These are phyloP conservation scores for Mrakia gelida DNA, from an alignment of 768 basidiomycete species.

Conservation along the genomic window DNA sequence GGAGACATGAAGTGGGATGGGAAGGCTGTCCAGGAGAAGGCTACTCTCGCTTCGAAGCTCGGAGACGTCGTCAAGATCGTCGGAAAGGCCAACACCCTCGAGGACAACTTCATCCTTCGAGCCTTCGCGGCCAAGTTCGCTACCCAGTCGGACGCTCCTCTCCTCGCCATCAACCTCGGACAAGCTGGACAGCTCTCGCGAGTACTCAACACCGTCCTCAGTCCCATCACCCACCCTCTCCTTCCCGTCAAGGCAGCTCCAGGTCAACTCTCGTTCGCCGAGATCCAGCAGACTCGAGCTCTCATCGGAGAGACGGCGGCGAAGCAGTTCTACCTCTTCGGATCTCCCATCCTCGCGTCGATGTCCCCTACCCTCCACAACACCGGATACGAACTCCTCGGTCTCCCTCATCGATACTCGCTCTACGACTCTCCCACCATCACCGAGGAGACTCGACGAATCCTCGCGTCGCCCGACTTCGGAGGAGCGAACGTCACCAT, in stretches of 20 bases:
- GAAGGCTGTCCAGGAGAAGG: slow-evolving; percentile 61
- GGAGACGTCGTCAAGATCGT: slow-evolving; percentile 94
- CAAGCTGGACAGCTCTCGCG: slow-evolving; percentile 80
- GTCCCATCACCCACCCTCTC: slow-evolving; percentile 82
- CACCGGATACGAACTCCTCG: slow-evolving; percentile 71
- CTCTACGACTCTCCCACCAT: slow-evolving; percentile 70
- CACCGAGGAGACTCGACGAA: slow-evolving; percentile 60
- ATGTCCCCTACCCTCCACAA: slow-evolving; percentile 94
- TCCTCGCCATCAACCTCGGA: slow-evolving; percentile 95
- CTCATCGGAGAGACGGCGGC: slow-evolving; percentile 73
- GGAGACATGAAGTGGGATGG: slow-evolving; percentile 79
- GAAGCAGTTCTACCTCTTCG: slow-evolving; percentile 77
- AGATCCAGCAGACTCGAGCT: slow-evolving; percentile 77
- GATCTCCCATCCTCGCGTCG: slow-evolving; percentile 79
- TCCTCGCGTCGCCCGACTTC: slow-evolving; percentile 65
- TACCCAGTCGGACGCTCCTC: slow-evolving; percentile 58
- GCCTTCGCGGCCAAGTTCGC: slow-evolving; percentile 59
- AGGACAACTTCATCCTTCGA: slow-evolving; percentile 75
- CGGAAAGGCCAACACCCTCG: slow-evolving; percentile 67
- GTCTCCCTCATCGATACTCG: slow-evolving; percentile 75
- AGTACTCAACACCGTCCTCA: slow-evolving; percentile 76
- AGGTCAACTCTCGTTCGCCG: slow-evolving; percentile 81
- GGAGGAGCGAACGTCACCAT: slow-evolving; percentile 97
- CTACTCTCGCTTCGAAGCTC: slow-evolving; percentile 58
- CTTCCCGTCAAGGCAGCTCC: slow-evolving; percentile 85